Conservation (phyloP, 169 alveolate species). For the Eimeria acervulina region DNA sequence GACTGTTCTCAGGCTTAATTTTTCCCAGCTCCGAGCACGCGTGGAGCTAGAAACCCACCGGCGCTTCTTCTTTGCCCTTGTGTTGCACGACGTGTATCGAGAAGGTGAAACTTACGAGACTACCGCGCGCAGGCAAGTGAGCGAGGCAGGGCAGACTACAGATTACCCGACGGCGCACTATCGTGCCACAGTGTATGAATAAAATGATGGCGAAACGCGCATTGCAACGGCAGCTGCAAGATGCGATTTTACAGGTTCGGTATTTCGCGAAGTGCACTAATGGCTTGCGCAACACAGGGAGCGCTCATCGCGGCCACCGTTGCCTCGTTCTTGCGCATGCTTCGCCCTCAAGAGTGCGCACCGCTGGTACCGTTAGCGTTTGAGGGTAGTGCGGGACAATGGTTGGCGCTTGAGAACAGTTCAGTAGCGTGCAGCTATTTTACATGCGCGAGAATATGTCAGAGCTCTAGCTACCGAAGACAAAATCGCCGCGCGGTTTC, state of each 20-base stretch:
- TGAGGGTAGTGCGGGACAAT: not conserved
- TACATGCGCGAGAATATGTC: not conserved
- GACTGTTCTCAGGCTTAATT: not conserved
- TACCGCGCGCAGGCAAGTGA: conserved; percentile 69
- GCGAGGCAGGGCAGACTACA: not conserved
- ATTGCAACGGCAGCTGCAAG: not conserved
- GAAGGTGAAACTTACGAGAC: conserved; percentile 67
- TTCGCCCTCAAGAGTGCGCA: conserved; percentile 66
- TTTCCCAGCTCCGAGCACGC: conserved; percentile 50
- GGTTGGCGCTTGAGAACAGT: not conserved
- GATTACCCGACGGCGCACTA: not conserved
- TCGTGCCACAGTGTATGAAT: not conserved
- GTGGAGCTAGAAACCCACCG: conserved; percentile 58
- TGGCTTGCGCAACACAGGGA: conserved; percentile 65
- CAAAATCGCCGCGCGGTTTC: not conserved
- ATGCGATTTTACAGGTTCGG: conserved; percentile 58
- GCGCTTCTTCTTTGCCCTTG: conserved; percentile 62
- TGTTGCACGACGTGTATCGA: conserved; percentile 60
- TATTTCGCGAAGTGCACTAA: conserved; percentile 46
- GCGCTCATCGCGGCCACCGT: conserved; percentile 63
- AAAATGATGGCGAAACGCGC: too few relatives aligned
- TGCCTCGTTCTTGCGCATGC: conserved; percentile 69
- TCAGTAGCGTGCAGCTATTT: not conserved
- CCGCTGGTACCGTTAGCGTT: not conserved
- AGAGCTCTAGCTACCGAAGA: too few relatives aligned